Evolutionary conservation across 768 basidiomycete species (phyloP), one percentile per base, ranked within the genome.

Genomic region (Cystobasidium ongulense): DNA sequence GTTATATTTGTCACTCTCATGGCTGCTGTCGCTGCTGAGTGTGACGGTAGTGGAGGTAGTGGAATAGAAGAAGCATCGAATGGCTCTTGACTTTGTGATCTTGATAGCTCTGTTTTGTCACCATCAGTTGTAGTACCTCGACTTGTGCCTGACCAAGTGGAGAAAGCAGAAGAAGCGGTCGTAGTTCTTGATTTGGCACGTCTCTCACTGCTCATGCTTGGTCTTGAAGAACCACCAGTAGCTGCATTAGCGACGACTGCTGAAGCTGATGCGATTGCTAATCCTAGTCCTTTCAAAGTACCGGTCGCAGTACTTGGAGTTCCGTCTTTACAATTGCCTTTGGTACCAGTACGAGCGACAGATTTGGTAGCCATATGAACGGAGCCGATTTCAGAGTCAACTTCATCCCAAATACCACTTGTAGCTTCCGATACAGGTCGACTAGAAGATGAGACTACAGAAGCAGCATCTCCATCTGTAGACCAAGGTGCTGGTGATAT

Each of bases 401-500:
- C 54, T n/a, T 71, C 68, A 38, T 13, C 39, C 68, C 68, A 71
- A 36, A 71, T 31, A 27, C 13, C 52, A 43, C 53, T 71, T 11
- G n/a, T 2, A n/a, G 52, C 1, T 23, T 54, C 54, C 8, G 50
- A 57, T 36, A 57, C 18, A 2, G 27, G 35, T 35, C 10, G 7
- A 33, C 33, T 36, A 36, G 52, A 52, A 8, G 25, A 25, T 3
- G 29, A 39, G 15, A 31, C 10, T 29, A 41, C 27, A 7, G 46
- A 52, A 5, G 46, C n/a, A n/a, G 39, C 15, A 38, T 68, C 46
- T 10, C 29, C 36, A 21, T 73, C 29, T 25, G 31, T 35, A 29
- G 43, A 33, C 74, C 74, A 75, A 1, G 74, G 74, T 38, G 74
- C 67, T 27, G 74, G 74, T 8, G 67, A 71, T 29, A 72, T 52